Conservation (phyloP, 768 basidiomycete species). For the Mycena galopus region DNA sequence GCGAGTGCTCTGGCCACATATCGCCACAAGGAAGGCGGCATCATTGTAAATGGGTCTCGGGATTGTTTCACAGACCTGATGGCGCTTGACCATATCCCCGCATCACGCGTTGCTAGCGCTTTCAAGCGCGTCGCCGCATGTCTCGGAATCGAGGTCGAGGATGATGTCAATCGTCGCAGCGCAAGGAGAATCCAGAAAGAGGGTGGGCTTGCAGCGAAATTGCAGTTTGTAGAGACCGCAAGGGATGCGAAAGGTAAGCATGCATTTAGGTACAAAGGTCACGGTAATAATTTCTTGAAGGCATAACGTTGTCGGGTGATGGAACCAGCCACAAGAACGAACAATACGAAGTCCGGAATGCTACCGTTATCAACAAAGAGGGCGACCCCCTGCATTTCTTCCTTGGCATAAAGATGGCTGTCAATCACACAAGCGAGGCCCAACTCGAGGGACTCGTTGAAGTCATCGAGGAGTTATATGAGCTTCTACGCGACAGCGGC, state of each 20-base stretch:
- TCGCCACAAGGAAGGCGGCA: no score
- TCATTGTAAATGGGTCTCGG: no score
- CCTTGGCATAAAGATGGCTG: background rate
- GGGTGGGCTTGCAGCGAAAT: background rate
- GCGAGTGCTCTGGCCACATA: no score
- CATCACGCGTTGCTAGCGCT: no score
- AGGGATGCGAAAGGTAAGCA: background rate
- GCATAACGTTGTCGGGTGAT: background rate
- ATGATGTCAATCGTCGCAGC: background rate
- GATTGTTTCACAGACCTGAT: no score
- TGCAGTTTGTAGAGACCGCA: background rate
- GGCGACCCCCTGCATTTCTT: background rate
- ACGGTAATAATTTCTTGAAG: background rate
- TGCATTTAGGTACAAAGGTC: background rate
- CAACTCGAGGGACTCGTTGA: background rate
- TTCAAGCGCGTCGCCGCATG: no score
- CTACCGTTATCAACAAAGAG: background rate
- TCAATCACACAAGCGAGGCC: background rate
- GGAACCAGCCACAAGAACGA: background rate
- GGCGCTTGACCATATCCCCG: no score
- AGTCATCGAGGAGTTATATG: background rate
- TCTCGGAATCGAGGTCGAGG: background rate
- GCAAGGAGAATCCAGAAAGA: background rate
- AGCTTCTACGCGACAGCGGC: background rate
- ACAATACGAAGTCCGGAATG: background rate